Conservation (phyloP, 2,329 filamentous ascomycete species). For the Ceratocystis colombiana region DNA sequence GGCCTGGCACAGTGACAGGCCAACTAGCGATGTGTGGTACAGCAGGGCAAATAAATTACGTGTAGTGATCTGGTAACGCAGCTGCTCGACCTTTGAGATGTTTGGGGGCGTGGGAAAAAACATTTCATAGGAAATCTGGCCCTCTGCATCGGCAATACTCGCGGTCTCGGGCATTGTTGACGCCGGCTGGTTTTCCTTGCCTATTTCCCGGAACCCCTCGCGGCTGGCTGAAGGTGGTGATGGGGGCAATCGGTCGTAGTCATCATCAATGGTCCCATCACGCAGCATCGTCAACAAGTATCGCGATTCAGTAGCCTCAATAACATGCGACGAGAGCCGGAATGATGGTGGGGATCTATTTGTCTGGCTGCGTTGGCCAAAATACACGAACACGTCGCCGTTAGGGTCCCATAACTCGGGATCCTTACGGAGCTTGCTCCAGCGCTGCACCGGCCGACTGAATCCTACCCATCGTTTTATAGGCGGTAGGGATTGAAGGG, state of each 20-base stretch:
- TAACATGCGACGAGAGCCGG: slow-evolving; percentile 47
- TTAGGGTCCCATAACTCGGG: slow-evolving; percentile 52
- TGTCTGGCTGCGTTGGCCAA: slow-evolving; percentile 39
- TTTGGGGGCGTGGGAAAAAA: slow-evolving; percentile 50
- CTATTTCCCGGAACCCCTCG: slow-evolving; percentile 25
- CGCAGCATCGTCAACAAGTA: slow-evolving; percentile 45
- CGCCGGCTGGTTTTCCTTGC: slow-evolving; percentile 34
- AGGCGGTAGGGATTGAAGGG: slow-evolving; percentile 31
- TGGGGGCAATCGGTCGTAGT: slow-evolving; percentile 37
- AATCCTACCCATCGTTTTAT: slow-evolving; percentile 46
- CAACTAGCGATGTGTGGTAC: slow-evolving; percentile 55
- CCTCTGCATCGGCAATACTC: slow-evolving; percentile 41
- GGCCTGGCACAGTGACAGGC: slow-evolving; percentile 52
- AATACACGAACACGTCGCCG: slow-evolving; percentile 50
- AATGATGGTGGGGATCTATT: slow-evolving; percentile 44
- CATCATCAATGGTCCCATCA: slow-evolving; percentile 44
- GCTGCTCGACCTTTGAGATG: slow-evolving; percentile 39
- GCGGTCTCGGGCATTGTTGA: slow-evolving; percentile 35
- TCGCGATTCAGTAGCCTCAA: slow-evolving; percentile 48
- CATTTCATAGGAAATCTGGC: slow-evolving; percentile 51
- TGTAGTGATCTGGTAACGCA: slow-evolving; percentile 53
- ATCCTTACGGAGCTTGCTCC: slow-evolving; percentile 51
- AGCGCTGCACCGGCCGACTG: slow-evolving; percentile 39
- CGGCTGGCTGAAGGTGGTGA: slow-evolving; percentile 32
- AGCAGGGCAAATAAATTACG: slow-evolving; percentile 59